Evolutionary conservation across 2,329 filamentous ascomycete species (phyloP), one percentile per base, ranked within the genome.

Genomic region (Dothideomycetes sp.): DNA sequence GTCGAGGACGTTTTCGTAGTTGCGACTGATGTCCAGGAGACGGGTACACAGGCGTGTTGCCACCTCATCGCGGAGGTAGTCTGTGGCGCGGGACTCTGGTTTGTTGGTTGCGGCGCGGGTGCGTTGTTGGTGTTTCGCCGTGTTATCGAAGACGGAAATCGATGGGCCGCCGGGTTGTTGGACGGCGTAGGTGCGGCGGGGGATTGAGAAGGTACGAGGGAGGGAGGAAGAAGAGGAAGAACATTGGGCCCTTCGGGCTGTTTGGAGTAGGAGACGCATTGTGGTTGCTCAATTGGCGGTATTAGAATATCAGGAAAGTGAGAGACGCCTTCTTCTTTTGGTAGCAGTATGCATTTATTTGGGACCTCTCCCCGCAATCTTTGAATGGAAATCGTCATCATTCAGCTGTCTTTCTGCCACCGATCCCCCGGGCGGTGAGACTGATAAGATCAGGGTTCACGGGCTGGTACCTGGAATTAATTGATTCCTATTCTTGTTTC

Each of bases 61-160:
- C 4, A 95, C 82, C 60, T 96, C 89, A 57, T 96, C 87, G 59
- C 88, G 87, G 42, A 98, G 68, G 57, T 96, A 96, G 64, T 96
- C 91, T 17, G 86, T 82, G 53, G 84, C 75, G 12, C 89, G 75
- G 57, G 87, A 87, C 48, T 73, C 64, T 49, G 84, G 76, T 8
- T 74, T 67, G 56, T 89, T 70, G 32, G 69, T 59, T 1, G 84
- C 88, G 1, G 87, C 83, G 47, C 89, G 77, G 61, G 96, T 87
- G 61, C 86, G 93, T 60, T 98, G 91, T 34, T 91, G 67, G 70
- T 84, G 88, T 70, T 98, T 98, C 16, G 80, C 77, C 51, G 76
- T 75, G 47, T 80, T 76, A 64, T 94, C 93, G 75, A 98, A 98
- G 60, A 98, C 84, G 51, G 95, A 82, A 51, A 93, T 78, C 25